phyloP scores from a whole-genome alignment of 805 yeast species.

The Kodamaea laetipori region DNA sequence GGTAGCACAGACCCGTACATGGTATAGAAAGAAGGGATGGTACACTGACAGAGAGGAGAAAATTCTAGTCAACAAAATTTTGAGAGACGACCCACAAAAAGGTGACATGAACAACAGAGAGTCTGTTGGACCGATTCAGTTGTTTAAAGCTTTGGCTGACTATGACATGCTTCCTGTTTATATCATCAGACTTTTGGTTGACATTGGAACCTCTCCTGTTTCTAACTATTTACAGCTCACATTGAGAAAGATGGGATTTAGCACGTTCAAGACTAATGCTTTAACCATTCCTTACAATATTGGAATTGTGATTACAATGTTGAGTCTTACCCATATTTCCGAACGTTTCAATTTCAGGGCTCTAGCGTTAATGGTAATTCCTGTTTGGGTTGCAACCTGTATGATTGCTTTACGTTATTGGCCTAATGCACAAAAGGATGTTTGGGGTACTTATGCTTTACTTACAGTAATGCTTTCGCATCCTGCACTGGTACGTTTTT shows the following conservation, averaged over 20 bases:
- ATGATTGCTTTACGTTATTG: slow-evolving; percentile 38
- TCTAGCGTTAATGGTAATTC: slow-evolving; percentile 13
- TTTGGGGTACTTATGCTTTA: slow-evolving; percentile 48
- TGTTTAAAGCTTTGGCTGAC: slow-evolving; percentile 24
- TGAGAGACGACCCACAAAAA: slow-evolving; percentile 34
- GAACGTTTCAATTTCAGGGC: slow-evolving; percentile 26
- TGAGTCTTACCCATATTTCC: slow-evolving; percentile 24
- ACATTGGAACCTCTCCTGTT: slow-evolving; percentile 23
- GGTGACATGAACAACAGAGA: slow-evolving; percentile 36
- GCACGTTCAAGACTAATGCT: slow-evolving; percentile 53
- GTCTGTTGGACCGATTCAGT: slow-evolving; percentile 23
- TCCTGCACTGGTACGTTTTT: slow-evolving; percentile 35
- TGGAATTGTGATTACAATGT: slow-evolving; percentile 23
- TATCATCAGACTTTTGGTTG: slow-evolving; percentile 23
- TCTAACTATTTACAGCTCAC: slow-evolving; percentile 16
- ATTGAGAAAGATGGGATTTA: slow-evolving; percentile 45
- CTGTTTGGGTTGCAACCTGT: slow-evolving; percentile 23
- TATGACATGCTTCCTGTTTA: slow-evolving; percentile 33
- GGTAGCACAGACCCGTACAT: slow-evolving; percentile 35
- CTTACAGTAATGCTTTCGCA: slow-evolving; percentile 43
- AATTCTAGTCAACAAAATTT: slow-evolving; percentile 30
- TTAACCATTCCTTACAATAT: slow-evolving; percentile 53
- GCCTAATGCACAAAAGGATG: slow-evolving; percentile 41
- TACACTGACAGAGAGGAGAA: slow-evolving; percentile 31
- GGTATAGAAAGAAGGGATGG: slow-evolving; percentile 29